Base-by-base conservation (phyloP, 257 asterid species). In the Avicennia marina region DNA sequence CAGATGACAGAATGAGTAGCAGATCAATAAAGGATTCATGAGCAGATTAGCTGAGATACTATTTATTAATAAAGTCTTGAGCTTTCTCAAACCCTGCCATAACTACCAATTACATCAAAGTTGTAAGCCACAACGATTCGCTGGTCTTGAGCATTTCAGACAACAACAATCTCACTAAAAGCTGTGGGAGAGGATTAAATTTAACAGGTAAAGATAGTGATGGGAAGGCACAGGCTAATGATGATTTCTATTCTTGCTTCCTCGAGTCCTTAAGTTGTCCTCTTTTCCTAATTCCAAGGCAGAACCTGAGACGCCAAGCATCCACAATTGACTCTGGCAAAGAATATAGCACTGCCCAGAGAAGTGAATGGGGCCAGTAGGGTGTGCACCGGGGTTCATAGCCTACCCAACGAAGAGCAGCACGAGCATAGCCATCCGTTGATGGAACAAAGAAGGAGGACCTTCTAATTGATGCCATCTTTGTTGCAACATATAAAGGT, bases 301-400 rank as follows among this genome's bases (percentile, higher is more conserved):
- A 78, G 80, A 73, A 82, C 34, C 58, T 69, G 58, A 89, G 72
- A 20, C 95, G 95, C 97, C 97, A 93, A 5, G 91, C 81, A 62
- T 93, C 97, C 2, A 93, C 63, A 12, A 56, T 43, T 0, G 73
- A 81, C 61, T 89, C 96, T 0, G 96, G 96, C 62, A 87, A 36
- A 2, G 76, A 78, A 27, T 32, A 40, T 8, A 66, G 41, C 69
- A 87, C 5, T 34, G 79, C 89, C 98, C 98, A 90, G 40, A 87
- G 62, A 52, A 90, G 68, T 4, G 95, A 51, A 65, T 90, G 98
- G 0, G 99, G 99, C 99, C 99, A 93, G 72, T 93, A 86, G 4
- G 99, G 97, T 0, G 99, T 84, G 87, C 94, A 86, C 2, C 95
- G 89, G 2, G 99, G 97, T 26, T 89, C 97, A 40, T 93, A 82